Conservation (phyloP, 305 asterid genomes). For the Rubia peregrina region DNA sequence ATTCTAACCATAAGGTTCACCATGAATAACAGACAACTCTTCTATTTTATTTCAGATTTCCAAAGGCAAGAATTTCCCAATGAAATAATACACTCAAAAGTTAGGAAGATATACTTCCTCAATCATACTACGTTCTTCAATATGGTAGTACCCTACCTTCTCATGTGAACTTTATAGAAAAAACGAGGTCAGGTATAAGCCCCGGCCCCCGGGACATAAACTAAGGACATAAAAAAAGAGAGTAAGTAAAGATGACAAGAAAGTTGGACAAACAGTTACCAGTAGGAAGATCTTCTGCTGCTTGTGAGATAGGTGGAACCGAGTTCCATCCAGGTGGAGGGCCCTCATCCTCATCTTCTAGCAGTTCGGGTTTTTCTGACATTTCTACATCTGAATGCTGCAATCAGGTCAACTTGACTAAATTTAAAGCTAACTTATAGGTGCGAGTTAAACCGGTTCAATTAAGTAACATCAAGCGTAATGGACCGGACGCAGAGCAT, state of each 20-base stretch:
- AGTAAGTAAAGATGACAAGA: not conserved
- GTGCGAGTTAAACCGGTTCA: not conserved
- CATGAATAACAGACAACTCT: not conserved
- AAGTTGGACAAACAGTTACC: slow-evolving; percentile 20
- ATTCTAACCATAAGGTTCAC: not conserved
- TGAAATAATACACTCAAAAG: not conserved
- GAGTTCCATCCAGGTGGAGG: slow-evolving; percentile 74
- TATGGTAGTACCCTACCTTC: not conserved
- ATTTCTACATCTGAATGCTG: slow-evolving; percentile 39
- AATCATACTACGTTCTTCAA: not conserved
- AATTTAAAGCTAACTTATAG: slow-evolving; percentile 8
- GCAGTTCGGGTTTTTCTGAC: slow-evolving; percentile 34
- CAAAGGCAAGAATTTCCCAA: not conserved
- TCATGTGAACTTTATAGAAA: not conserved
- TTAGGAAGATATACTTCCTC: not conserved
- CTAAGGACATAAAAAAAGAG: not conserved
- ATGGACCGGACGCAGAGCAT: not conserved
- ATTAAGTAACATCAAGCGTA: slow-evolving; percentile 5
- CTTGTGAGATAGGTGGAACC: slow-evolving; percentile 16
- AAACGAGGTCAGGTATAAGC: not conserved
- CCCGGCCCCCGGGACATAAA: not conserved
- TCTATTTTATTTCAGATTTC: not conserved
- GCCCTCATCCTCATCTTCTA: slow-evolving; percentile 58
- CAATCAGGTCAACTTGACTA: slow-evolving; percentile 20
- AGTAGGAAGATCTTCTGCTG: slow-evolving; percentile 19